Evolutionary conservation across 2,329 filamentous ascomycete genomes (phyloP), one percentile per base, ranked within the genome.

Genomic region (Microthyrium microscopicum): DNA sequence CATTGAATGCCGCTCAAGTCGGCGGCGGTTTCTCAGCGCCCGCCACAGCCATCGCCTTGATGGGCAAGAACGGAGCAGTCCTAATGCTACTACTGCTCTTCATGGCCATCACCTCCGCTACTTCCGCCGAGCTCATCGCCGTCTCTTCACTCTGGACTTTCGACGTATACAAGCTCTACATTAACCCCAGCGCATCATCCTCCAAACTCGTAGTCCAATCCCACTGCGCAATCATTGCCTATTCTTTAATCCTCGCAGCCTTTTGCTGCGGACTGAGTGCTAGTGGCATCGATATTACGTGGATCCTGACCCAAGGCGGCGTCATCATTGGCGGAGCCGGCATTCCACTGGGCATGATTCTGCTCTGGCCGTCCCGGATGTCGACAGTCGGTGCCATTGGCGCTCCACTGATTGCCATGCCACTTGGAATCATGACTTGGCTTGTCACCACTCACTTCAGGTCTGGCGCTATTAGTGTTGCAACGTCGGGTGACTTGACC

Each of bases 141-240:
- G 62, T 66, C 2, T 64, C 60, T 3, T 66, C 62, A 0, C 67
- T 68, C 29, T 57, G 68, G 31, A 62, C 57, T 29, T 69, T 67
- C 31, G 64, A 68, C 27, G 61, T 68, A 1, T 68, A 68, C 42
- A 53, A 61, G 0, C 57, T 57, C n/a, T 67, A 68, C 39, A 51
- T 65, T 39, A 64, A 65, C 31, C 51, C 47, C 4, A 37, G 38
- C 0, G 64, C 64, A 26, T 25, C 35, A 28, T 22, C 41, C 16
- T 24, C 43, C 26, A 38, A 40, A 17, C 36, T 46, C 5, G 41
- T 46, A 20, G 29, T 31, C 15, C 37, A 44, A 9, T 39, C 40
- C 5, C 44, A 46, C 29, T 26, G 38, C 33, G 40, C 36, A 20
- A 42, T 46, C 17, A 32, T 34, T 21, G 12, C 45, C 24, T 46